Evolutionary conservation across 352 stramenopile species (phyloP), one percentile per base, ranked within the genome.

Genomic region (Pythium monospermum): DNA sequence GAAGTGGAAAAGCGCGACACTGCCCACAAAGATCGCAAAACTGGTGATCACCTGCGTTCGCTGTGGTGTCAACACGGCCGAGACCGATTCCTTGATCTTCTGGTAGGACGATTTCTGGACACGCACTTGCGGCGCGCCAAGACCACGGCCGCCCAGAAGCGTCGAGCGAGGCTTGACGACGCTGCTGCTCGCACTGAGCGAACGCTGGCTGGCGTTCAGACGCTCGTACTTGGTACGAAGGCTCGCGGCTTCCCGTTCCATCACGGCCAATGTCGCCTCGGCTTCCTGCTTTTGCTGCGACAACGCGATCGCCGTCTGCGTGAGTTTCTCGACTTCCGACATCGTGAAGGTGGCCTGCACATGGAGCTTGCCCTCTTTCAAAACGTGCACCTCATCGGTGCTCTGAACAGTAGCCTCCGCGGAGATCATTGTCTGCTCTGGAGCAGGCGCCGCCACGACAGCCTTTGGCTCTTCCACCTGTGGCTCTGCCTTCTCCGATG

Each of bases 241-340:
- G 37, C 73, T 87, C 39, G 69, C 68, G 49, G 78, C 76, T 58
- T 94, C 83, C 21, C 77, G 79, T 55, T 94, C 83, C 42, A 91
- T 59, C 45, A 78, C 49, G 32, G 69, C 60, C 16, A 91, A 62
- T 35, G 66, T 59, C 10, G 78, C 71, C 52, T 91, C 83, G 19
- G 76, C 73, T 44, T 91, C 83, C 57, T 88, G 73, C 62, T 94
- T 94, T 59, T 85, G 71, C 65, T 85, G 87, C 36, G 80, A 85
- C 30, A 94, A 65, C 23, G 63, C 61, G 31, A 91, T 76, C 22
- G 81, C 80, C 41, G 81, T 71, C 50, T 81, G 69, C 53, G 68
- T 89, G 25, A 94, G 63, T 61, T 82, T 72, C 61, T 91, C 80
- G 36, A 83, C 76, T 50, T 91, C 74, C 39, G 80, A 91, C 44